A percentile compares a stretch with the other conserved stretches of the same genome.
Evolutionary conservation across 2,329 filamentous ascomycete species (phyloP).

Genomic region (Cordyceps sp.): DNA sequence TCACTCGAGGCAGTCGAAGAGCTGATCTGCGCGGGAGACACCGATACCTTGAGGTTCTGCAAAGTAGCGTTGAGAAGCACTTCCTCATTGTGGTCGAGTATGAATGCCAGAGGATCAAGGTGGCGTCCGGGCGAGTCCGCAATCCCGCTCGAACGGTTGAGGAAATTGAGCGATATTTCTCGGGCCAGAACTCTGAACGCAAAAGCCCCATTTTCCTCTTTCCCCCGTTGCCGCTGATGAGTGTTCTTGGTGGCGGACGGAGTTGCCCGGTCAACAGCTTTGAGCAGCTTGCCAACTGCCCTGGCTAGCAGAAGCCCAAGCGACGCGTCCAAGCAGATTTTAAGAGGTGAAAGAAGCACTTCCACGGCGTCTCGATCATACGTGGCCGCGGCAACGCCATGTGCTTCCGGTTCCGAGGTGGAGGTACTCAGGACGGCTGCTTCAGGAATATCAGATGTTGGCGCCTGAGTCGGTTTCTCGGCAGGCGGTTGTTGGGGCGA

Average conservation of each 20-base stretch:
- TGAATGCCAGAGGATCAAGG: slow-evolving; percentile 21
- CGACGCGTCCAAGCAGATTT: slow-evolving; percentile 37
- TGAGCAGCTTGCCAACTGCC: slow-evolving; percentile 30
- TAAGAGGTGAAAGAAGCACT: slow-evolving; percentile 32
- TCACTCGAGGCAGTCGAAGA: slow-evolving; percentile 1
- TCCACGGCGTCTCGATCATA: slow-evolving; percentile 21
- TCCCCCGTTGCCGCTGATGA: slow-evolving; percentile 1
- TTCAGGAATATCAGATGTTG: too few species aligned
- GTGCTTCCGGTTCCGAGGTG: background rate
- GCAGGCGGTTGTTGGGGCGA: too few species aligned
- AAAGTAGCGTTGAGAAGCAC: slow-evolving; percentile 35
- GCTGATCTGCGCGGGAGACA: slow-evolving; percentile 7
- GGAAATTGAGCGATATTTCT: slow-evolving; percentile 35
- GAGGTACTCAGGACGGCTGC: slow-evolving; percentile 39
- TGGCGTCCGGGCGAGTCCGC: slow-evolving; percentile 31
- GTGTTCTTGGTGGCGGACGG: slow-evolving; percentile 2
- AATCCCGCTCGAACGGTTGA: slow-evolving; percentile 36
- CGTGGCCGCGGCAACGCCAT: background rate
- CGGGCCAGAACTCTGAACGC: slow-evolving; percentile 28
- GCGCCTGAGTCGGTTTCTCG: too few species aligned
- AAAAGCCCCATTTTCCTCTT: slow-evolving; percentile 8
- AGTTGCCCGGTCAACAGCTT: slow-evolving; percentile 20
- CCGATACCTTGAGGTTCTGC: slow-evolving; percentile 21
- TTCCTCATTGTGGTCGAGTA: slow-evolving; percentile 31
- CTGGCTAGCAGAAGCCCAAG: slow-evolving; percentile 37